Evolutionary conservation across 2,329 filamentous ascomycete species (phyloP).

Genomic region (Claviceps sorghi): DNA sequence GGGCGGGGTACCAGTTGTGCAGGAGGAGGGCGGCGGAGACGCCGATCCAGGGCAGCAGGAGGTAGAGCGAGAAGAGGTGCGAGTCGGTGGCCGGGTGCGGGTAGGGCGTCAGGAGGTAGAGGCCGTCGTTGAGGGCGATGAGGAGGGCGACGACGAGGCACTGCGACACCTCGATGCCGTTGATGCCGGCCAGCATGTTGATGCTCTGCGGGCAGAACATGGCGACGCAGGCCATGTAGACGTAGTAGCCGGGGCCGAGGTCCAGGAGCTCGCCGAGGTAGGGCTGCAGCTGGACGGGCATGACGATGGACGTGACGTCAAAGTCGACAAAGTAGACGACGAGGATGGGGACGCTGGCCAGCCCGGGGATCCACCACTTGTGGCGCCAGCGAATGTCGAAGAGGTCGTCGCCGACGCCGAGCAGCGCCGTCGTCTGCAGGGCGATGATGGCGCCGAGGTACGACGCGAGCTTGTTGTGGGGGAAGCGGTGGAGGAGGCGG

Average conservation of each 20-base stretch:
- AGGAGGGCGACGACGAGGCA: slow-evolving; percentile 79
- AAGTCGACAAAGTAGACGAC: slow-evolving; percentile 98
- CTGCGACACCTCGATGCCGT: slow-evolving; percentile 92
- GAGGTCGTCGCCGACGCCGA: slow-evolving; percentile 88
- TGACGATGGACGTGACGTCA: slow-evolving; percentile 86
- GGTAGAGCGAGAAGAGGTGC: slow-evolving; percentile 89
- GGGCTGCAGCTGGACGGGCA: slow-evolving; percentile 70
- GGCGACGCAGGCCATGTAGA: slow-evolving; percentile 90
- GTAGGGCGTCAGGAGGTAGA: slow-evolving; percentile 74
- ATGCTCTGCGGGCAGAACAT: slow-evolving; percentile 99
- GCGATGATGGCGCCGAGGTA: slow-evolving; percentile 91
- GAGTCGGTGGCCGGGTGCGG: slow-evolving; percentile 91
- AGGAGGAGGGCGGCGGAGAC: slow-evolving; percentile 73
- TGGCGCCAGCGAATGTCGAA: slow-evolving; percentile 98
- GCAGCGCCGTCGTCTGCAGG: slow-evolving; percentile 75
- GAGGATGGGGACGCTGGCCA: slow-evolving; percentile 83
- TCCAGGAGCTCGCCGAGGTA: slow-evolving; percentile 78
- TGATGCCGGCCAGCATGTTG: slow-evolving; percentile 99
- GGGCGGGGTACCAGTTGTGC: slow-evolving; percentile 94
- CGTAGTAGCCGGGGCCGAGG: slow-evolving; percentile 72
- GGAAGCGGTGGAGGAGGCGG: slow-evolving; percentile 78
- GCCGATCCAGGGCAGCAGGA: slow-evolving; percentile 85
- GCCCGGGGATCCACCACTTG: slow-evolving; percentile 94
- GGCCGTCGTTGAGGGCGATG: slow-evolving; percentile 69
- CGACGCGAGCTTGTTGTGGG: slow-evolving; percentile 90